Base-by-base conservation (phyloP, 306 rosid species). In the Bauhinia variegata region DNA sequence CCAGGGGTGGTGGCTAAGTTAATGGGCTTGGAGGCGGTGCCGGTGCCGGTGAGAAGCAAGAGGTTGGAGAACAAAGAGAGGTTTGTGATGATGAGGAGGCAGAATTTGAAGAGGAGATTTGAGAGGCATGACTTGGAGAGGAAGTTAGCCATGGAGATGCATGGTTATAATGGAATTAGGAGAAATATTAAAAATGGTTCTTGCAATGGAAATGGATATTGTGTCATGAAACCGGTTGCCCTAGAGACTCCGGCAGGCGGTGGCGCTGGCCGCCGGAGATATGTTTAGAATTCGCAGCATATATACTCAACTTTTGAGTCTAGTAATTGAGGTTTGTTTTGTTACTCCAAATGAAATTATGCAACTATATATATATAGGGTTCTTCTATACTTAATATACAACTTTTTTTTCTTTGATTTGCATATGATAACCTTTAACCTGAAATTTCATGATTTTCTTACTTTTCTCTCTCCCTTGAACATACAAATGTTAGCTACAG, bases 1-100 rank as follows among this genome's bases (percentile, higher is more conserved):
- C 97, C 98, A 3, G 96, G 97, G 18, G 88, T 89, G 57, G 95
- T 93, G 31, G 98, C 91, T 7, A 89, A 86, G 79, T 73, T 93
- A 37, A 93, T 93, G 98, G 98, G 98, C 47, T 73, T 93, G 74
- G 97, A 93, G 16, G 96, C 91, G 31, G 71, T 93, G 73, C 98
- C 97, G 2, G 78, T 79, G 54, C 89, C 91, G 0, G 60, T 84
- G 6, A 34, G 53, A 17, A 51, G 78, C 31, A 71, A 41, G 56
- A 74, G 64, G 71, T 61, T 18, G 28, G 62, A 48, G n/a, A 71
- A 14, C 4, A 78, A 63, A 64, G 82, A 82, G 11, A 89, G 42
- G 76, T 17, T 80, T 34, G 53, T 38, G 51, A 39, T 16, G n/a
- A 23, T 74, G 36, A 78, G 78, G 68, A 82, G 80, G 60, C 83